Evolutionary conservation across 768 basidiomycete genomes (phyloP).

Genomic region (Rhodotorula graminis): DNA sequence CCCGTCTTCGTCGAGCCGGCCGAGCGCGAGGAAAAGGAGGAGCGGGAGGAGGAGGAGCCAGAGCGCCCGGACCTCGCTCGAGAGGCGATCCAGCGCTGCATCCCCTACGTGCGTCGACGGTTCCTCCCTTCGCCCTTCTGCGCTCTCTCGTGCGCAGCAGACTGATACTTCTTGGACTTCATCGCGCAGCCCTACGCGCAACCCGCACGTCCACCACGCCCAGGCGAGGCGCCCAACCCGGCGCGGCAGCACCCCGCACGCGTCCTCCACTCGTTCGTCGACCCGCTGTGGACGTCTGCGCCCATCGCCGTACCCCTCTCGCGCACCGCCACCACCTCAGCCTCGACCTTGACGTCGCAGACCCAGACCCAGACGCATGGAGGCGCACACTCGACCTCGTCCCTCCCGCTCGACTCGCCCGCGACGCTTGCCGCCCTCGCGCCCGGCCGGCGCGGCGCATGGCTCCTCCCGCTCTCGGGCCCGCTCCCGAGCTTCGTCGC

Average conservation of each 20-base stretch:
- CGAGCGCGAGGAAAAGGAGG: too few species aligned
- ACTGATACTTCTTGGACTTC: neutral
- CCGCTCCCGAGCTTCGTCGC: neutral
- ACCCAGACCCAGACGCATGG: neutral
- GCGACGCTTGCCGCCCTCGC: neutral
- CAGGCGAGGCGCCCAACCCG: neutral
- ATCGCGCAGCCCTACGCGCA: constrained; percentile 14
- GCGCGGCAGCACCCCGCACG: neutral
- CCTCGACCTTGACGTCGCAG: neutral
- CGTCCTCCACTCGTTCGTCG: constrained; percentile 21
- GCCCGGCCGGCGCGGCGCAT: constrained; percentile 22
- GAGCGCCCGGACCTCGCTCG: neutral
- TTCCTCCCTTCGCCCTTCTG: too few species aligned
- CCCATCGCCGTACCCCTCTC: neutral
- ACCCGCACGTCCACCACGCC: too few species aligned
- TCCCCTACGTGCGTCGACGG: constrained; percentile 9
- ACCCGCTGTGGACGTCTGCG: neutral
- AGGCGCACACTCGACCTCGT: too few species aligned
- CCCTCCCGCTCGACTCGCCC: neutral
- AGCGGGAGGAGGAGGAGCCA: neutral
- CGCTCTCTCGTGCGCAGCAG: too few species aligned
- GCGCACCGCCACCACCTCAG: neutral
- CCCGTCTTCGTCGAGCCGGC: too few species aligned
- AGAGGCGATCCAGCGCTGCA: constrained; percentile 21
- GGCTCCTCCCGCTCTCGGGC: constrained; percentile 23